phyloP scores from a whole-genome alignment of 2,329 filamentous ascomycete genomes.

The Aspergillus glaucus region DNA sequence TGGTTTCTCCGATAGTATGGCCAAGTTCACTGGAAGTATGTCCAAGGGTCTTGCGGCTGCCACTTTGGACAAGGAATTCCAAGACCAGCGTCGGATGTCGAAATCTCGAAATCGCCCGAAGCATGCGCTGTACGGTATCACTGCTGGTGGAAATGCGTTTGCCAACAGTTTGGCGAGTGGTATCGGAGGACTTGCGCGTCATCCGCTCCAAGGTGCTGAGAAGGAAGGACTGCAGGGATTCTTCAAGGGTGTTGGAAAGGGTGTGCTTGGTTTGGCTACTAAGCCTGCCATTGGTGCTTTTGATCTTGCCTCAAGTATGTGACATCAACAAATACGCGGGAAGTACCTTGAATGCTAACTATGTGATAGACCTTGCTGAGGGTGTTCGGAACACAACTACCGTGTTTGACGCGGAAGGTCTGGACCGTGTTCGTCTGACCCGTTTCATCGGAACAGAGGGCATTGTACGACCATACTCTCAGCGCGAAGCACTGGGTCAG shows the following conservation, averaged over 20 bases:
- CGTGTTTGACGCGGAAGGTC: constrained; percentile 88
- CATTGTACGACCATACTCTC: constrained; percentile 87
- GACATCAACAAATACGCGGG: neutral
- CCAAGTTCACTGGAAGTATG: constrained; percentile 94
- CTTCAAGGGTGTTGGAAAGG: constrained; percentile 96
- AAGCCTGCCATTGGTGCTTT: constrained; percentile 96
- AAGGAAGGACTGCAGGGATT: constrained; percentile 91
- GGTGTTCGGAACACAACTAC: constrained; percentile 98
- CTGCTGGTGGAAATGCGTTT: constrained; percentile 89
- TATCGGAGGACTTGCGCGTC: constrained; percentile 84
- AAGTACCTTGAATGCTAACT: constrained; percentile 5
- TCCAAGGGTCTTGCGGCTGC: constrained; percentile 94
- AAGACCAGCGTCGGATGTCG: constrained; percentile 90
- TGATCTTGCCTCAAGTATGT: constrained; percentile 76
- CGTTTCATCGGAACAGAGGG: constrained; percentile 90
- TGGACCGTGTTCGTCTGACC: constrained; percentile 89
- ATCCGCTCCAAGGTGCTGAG: constrained; percentile 91
- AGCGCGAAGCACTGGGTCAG: constrained; percentile 91
- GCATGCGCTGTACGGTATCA: constrained; percentile 93
- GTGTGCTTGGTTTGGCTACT: constrained; percentile 85
- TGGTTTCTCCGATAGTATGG: constrained; percentile 93
- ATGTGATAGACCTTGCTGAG: constrained; percentile 66
- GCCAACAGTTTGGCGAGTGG: constrained; percentile 88
- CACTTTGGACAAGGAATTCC: constrained; percentile 97
- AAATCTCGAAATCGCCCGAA: constrained; percentile 90